phyloP scores from a whole-genome alignment of 2,329 filamentous ascomycete genomes.

The Ascosphaera aggregata region DNA sequence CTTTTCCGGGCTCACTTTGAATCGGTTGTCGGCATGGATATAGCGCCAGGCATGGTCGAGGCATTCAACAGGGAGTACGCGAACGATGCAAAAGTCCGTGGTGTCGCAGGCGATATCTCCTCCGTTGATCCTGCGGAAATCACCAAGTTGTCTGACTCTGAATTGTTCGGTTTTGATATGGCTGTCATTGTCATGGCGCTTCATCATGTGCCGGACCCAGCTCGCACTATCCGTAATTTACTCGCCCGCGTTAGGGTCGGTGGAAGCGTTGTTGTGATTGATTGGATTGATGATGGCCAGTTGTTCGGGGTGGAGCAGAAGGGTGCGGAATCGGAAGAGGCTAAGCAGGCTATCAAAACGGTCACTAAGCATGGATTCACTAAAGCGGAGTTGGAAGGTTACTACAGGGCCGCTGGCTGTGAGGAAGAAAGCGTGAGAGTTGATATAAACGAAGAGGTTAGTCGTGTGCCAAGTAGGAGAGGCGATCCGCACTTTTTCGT shows the following conservation, averaged over 20 bases:
- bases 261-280: slow-evolving; percentile 5
- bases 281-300: slow-evolving; percentile 3
- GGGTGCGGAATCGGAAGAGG: too few relatives aligned
- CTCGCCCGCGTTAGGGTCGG: slow-evolving; percentile 4
- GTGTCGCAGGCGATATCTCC: slow-evolving; percentile 4
- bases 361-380: slow-evolving; percentile 3
- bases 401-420: slow-evolving; percentile 4
- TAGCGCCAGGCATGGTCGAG: slow-evolving; percentile 5
- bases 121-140: neutral
- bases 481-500: slow-evolving; percentile 4
- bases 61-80: slow-evolving; percentile 5
- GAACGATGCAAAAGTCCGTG: too few relatives aligned
- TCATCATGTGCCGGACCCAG: slow-evolving; percentile 5
- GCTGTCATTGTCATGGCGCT: slow-evolving; percentile 4
- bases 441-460: slow-evolving; percentile 3
- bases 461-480: slow-evolving; percentile 3
- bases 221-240: slow-evolving; percentile 2
- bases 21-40: slow-evolving; percentile 5
- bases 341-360: neutral
- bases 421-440: slow-evolving; percentile 3
- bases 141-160: neutral
- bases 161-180: slow-evolving; percentile 6
- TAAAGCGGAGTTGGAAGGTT: slow-evolving; percentile 2
- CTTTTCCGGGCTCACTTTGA: neutral
- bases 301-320: too few relatives aligned